Evolutionary conservation across 73 alveolate species (phyloP).

Genomic region (Paramecium pentaurelia): DNA sequence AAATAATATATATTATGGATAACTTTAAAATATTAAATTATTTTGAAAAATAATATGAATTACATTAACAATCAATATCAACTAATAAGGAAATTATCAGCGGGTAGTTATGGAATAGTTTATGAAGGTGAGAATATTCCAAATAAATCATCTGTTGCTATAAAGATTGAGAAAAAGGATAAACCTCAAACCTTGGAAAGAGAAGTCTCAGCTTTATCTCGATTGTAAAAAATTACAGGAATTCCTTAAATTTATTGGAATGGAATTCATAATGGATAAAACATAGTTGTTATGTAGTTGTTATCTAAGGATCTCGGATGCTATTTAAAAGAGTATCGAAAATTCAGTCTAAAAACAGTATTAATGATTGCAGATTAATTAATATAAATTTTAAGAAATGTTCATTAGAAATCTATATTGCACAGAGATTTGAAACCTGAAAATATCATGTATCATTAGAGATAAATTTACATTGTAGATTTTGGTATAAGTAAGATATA

Average conservation of each 20-base stretch:
- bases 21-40: neutral
- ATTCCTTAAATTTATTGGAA: constrained; percentile 27
- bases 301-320: constrained; percentile 48
- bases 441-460: neutral
- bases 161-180: constrained; percentile 49
- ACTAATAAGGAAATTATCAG: neutral
- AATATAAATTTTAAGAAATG: neutral
- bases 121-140: neutral
- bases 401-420: neutral
- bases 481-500: constrained; percentile 91
- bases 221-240: neutral
- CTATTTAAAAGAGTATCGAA: constrained; percentile 9
- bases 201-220: neutral
- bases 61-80: constrained; percentile 14
- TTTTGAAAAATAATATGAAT: neutral
- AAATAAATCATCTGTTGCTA: constrained; percentile 43
- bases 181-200: constrained; percentile 36
- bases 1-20: neutral
- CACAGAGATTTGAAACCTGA: constrained; percentile 13
- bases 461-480: constrained; percentile 76
- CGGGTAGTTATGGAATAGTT: neutral
- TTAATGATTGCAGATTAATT: constrained; percentile 27
- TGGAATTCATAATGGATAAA: constrained; percentile 17
- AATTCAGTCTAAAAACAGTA: constrained; percentile 50
- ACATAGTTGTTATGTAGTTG: neutral